Conservation (phyloP, 768 basidiomycete genomes). For the Lactarius pseudohatsudake region DNA sequence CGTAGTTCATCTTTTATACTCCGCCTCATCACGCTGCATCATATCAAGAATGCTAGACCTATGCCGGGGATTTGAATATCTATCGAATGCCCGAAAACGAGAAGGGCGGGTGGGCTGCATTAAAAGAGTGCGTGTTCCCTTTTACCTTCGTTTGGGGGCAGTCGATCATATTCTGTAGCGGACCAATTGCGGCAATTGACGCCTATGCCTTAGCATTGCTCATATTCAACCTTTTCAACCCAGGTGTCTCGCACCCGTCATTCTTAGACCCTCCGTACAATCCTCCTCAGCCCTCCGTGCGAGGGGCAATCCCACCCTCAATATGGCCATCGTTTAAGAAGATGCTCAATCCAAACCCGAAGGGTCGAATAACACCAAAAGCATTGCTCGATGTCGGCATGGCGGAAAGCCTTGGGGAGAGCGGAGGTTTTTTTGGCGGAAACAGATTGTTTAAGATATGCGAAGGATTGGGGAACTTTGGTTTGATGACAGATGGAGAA, state of each 20-base stretch:
- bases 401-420: slow-evolving; percentile 56
- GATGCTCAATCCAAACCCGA: slow-evolving; percentile 86
- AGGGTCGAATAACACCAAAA: slow-evolving; percentile 71
- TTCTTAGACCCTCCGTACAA: slow-evolving; percentile 72
- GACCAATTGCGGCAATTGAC: slow-evolving; percentile 67
- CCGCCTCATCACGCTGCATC: slow-evolving; percentile 22
- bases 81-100: slow-evolving; percentile 85
- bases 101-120: slow-evolving; percentile 76
- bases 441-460: slow-evolving; percentile 88
- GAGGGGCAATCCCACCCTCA: slow-evolving; percentile 70
- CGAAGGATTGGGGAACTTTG: slow-evolving; percentile 81
- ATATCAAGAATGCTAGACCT: slow-evolving; percentile 47
- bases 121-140: slow-evolving; percentile 69
- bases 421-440: slow-evolving; percentile 73
- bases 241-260: slow-evolving; percentile 60
- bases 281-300: slow-evolving; percentile 72
- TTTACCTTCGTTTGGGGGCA: slow-evolving; percentile 15
- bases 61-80: slow-evolving; percentile 60
- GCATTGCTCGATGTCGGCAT: slow-evolving; percentile 80
- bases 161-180: slow-evolving; percentile 43
- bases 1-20: slow-evolving; percentile 36
- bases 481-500: slow-evolving; percentile 76
- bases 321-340: slow-evolving; percentile 84
- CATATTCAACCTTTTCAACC: slow-evolving; percentile 86
- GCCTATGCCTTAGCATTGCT: slow-evolving; percentile 87